A percentile compares a stretch with the other conserved stretches of the same genome.
Evolutionary conservation across 1,284 basidiomycete genomes (phyloP).

Genomic region (Rhodotorula mucilaginosa): DNA sequence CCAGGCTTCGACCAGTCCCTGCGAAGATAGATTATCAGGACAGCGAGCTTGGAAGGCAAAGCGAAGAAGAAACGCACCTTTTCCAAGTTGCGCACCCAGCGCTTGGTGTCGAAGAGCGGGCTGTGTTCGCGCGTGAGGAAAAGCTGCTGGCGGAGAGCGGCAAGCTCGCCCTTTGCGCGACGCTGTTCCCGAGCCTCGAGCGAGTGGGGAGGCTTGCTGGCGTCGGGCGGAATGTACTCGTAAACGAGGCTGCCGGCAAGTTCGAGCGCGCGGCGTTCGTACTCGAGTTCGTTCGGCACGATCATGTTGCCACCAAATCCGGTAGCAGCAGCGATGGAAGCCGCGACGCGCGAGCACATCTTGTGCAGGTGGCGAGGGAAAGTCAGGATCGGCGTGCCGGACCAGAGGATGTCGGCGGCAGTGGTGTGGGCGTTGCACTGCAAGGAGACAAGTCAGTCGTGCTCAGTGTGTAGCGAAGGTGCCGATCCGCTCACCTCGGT

Average conservation of each 20-base stretch:
- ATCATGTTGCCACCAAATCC: constrained; percentile 60
- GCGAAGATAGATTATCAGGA: constrained; percentile 45
- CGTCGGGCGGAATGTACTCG: constrained; percentile 40
- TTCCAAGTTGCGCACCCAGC: constrained; percentile 61
- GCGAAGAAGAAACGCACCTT: constrained; percentile 40
- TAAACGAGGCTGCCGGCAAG: constrained; percentile 54
- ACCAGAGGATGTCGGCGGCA: constrained; percentile 62
- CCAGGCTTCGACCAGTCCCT: constrained; percentile 55
- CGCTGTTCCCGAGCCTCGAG: constrained; percentile 19
- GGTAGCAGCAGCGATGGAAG: constrained; percentile 60
- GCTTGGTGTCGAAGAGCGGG: constrained; percentile 59
- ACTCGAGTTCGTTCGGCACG: constrained; percentile 55
- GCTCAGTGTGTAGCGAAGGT: not conserved
- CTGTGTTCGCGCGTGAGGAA: constrained; percentile 56
- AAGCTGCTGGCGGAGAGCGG: constrained; percentile 54
- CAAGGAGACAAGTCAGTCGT: not conserved
- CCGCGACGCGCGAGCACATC: constrained; percentile 63
- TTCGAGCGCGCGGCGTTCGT: constrained; percentile 58
- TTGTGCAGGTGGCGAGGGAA: constrained; percentile 60
- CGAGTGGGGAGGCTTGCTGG: constrained; percentile 40
- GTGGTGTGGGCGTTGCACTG: constrained; percentile 65
- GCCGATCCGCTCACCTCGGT: constrained; percentile 53
- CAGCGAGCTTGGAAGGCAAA: too few relatives aligned
- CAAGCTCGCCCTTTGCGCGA: constrained; percentile 49
- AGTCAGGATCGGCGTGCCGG: constrained; percentile 61